Evolutionary conservation across 78 protist species (phyloP).

Genomic region (Dictyostelium discoideum): DNA sequence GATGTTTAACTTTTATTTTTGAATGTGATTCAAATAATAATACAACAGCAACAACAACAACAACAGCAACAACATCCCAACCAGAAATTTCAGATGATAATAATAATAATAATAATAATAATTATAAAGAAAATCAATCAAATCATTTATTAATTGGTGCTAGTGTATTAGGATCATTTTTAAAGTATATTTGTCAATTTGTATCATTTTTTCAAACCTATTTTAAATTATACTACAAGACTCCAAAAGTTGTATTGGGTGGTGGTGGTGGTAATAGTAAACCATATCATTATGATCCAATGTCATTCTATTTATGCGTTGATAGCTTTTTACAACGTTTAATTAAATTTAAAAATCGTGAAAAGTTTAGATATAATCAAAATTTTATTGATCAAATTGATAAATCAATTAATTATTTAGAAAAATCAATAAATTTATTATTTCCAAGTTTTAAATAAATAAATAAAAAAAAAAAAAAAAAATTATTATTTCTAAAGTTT

Average conservation of each 20-base stretch:
- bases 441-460: constrained; percentile 2
- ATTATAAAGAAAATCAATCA: not conserved
- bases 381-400: constrained; percentile 13
- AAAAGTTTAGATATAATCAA: not conserved
- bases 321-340: constrained; percentile 52
- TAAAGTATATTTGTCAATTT: constrained; percentile 43
- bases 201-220: constrained; percentile 41
- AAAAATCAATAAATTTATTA: not conserved
- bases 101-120: constrained; percentile 14
- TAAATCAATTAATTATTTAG: not conserved
- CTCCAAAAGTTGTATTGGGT: not conserved
- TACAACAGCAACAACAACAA: not conserved
- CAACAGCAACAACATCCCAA: not conserved
- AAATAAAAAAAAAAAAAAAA: not conserved
- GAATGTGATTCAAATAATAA: constrained; percentile 9
- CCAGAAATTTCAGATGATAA: not conserved
- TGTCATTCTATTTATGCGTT: constrained; percentile 25
- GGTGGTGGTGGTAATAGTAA: not conserved
- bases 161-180: constrained; percentile 1
- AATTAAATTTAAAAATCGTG: constrained; percentile 1
- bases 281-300: not conserved
- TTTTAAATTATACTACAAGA: not conserved
- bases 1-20: constrained; percentile 38
- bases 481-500: too few species aligned
- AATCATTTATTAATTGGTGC: not conserved